A percentile compares a stretch with the other conserved stretches of the same genome.
These are phyloP conservation scores for Actinomortierella wolfii DNA, from an alignment of 371 early-diverging fungal genomes.

Conservation along the genomic window DNA sequence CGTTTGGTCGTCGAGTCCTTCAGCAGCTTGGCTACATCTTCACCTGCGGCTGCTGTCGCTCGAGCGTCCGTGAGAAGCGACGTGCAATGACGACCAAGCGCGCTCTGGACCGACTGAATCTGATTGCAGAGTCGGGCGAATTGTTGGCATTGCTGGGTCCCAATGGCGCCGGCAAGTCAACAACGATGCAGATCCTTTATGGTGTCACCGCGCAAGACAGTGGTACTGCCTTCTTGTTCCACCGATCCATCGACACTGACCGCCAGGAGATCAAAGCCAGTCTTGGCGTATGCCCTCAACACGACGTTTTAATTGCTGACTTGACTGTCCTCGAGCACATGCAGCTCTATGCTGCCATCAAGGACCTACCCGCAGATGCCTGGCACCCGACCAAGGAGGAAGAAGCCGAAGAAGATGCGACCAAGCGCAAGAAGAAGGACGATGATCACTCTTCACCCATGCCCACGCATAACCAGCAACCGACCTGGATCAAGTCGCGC, in stretches of 20 bases:
- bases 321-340: conserved; percentile 50
- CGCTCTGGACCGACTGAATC: conserved; percentile 39
- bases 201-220: conserved; percentile 35
- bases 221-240: conserved; percentile 37
- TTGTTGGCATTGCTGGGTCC: conserved; percentile 41
- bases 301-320: conserved; percentile 48
- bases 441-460: too few relatives aligned
- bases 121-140: conserved; percentile 39
- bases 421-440: conserved; percentile 9
- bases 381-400: conserved; percentile 12
- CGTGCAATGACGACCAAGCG: conserved; percentile 23
- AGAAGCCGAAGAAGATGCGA: conserved; percentile 15
- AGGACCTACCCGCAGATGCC: conserved; percentile 39
- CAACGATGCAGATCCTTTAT: conserved; percentile 44
- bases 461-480: neutral
- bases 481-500: conserved; percentile 45
- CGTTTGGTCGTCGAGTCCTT: conserved; percentile 15
- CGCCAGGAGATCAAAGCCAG: conserved; percentile 29
- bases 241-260: conserved; percentile 24
- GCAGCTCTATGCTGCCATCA: conserved; percentile 50
- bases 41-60: conserved; percentile 34
- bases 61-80: conserved; percentile 2
- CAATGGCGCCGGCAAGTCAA: conserved; percentile 47
- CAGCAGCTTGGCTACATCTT: conserved; percentile 17
- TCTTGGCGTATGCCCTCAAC: conserved; percentile 53